Evolutionary conservation across 2,329 filamentous ascomycete species (phyloP).

Genomic region (Cadophora gregata): DNA sequence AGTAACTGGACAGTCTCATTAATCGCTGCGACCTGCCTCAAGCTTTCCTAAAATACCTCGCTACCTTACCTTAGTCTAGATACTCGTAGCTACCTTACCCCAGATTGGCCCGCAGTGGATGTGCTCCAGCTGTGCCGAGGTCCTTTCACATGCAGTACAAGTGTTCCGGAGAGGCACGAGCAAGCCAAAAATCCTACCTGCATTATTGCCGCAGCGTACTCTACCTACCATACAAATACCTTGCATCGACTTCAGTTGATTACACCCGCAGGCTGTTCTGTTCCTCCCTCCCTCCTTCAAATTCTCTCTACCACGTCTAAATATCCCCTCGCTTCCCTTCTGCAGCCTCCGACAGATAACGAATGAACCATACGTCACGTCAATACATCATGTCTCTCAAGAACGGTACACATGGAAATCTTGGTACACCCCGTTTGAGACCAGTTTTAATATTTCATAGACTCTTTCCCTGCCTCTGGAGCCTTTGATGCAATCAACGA

Average conservation of each 20-base stretch:
- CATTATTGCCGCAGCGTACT: neutral
- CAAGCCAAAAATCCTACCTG: neutral
- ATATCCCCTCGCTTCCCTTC: neutral
- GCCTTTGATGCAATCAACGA: slow-evolving; percentile 89
- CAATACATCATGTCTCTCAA: slow-evolving; percentile 73
- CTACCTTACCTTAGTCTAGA: too few species aligned
- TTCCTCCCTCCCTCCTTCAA: neutral
- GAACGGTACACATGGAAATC: slow-evolving; percentile 59
- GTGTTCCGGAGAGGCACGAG: slow-evolving; percentile 12
- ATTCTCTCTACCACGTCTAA: neutral
- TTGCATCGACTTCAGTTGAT: neutral
- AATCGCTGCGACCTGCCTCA: too few species aligned
- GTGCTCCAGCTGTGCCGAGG: slow-evolving; percentile 13
- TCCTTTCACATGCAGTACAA: slow-evolving; percentile 10
- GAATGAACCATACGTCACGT: neutral
- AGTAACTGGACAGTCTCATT: too few species aligned
- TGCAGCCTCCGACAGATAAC: neutral
- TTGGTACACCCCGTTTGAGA: neutral
- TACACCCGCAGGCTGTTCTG: neutral
- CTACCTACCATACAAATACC: too few species aligned
- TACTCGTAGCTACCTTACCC: neutral
- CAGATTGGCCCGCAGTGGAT: slow-evolving; percentile 10
- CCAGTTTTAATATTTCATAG: slow-evolving; percentile 49
- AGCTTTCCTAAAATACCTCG: too few species aligned
- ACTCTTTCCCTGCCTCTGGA: slow-evolving; percentile 85